Base-by-base conservation (phyloP, 129 eudicot species). In the Artemisia tridentata region DNA sequence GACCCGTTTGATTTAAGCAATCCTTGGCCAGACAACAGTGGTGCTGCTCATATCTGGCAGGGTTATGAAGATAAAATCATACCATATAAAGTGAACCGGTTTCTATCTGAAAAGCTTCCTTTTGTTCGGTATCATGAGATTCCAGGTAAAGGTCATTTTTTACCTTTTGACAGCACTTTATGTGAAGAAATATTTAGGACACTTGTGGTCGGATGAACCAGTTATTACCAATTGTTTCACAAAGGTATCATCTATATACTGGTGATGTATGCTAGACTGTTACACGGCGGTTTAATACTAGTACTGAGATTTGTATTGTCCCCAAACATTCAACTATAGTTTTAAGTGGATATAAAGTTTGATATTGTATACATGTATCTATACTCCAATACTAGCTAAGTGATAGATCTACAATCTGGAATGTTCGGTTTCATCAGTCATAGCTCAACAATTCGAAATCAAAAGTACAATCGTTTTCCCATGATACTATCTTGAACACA, bases 41-140 rank as follows among this genome's bases (percentile, higher is more conserved):
- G 96, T 9, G 77, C 80, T 12, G 91, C 84, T 67, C 91, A 85
- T 38, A 56, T 88, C 16, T 88, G 96, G 91, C 91, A 85, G 68
- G 96, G 96, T 3, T 63, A 61, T 0, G 85, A 88, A 2, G 96
- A 88, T 57, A 81, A 55, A 58, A 71, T 88, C 18, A 79, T 85
- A 67, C 88, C 91, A 16, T 67, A 43, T 17, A 46, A 83, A 62
- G 10, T 85, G 7, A 81, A 79, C 8, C 85, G 87, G 0, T 83
- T 68, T 71, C 71, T 88, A 63, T 55, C 85, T 16, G 68, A 81
- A 69, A 79, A 85, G 76, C 86, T 88, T 68, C 84, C 83, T 14
- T 88, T 85, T 86, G 54, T 88, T 63, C 70, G 31, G 79, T 83
- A 83, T 73, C 87, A 88, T 23, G 91, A 85, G 77, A 84, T 88